These are phyloP conservation scores for Metschnikowia bowlesiae DNA, from an alignment of 805 yeast genomes.

Conservation along the genomic window DNA sequence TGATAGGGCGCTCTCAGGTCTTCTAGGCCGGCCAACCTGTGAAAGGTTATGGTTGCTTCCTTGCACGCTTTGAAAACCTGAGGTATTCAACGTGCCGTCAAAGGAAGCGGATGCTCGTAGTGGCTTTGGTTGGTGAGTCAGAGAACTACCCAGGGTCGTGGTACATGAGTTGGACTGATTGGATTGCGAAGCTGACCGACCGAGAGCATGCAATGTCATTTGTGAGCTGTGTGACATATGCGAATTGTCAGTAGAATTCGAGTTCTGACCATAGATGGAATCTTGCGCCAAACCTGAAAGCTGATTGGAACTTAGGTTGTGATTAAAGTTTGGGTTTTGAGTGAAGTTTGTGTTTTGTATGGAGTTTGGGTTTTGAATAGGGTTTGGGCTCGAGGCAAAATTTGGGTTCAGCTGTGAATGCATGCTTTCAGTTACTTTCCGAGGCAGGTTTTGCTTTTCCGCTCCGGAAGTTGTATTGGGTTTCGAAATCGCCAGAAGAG, in stretches of 20 bases:
- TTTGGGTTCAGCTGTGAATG: neutral
- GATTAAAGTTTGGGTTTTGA: neutral
- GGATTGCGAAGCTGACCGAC: slow-evolving; percentile 2
- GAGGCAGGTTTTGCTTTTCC: neutral
- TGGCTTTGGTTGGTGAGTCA: slow-evolving; percentile 2
- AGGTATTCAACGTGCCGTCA: neutral
- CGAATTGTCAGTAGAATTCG: neutral
- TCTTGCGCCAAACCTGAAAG: neutral
- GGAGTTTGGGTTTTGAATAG: neutral
- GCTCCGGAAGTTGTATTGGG: slow-evolving; percentile 13
- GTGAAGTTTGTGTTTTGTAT: neutral
- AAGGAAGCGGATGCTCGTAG: slow-evolving; percentile 5
- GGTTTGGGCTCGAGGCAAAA: neutral
- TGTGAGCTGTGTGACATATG: neutral
- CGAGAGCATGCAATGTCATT: neutral
- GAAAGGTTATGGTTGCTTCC: slow-evolving; percentile 8
- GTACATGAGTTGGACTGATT: neutral
- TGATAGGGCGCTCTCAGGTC: slow-evolving; percentile 41
- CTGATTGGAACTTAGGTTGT: neutral
- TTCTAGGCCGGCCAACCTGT: slow-evolving; percentile 22
- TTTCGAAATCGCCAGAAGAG: slow-evolving; percentile 26
- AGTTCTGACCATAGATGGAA: neutral
- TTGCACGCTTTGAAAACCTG: slow-evolving; percentile 7
- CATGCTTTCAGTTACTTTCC: neutral
- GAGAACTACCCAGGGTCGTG: neutral